These are phyloP conservation scores for Capsella bursapastoris DNA, from an alignment of 345 rosid species.

Conservation along the genomic window DNA sequence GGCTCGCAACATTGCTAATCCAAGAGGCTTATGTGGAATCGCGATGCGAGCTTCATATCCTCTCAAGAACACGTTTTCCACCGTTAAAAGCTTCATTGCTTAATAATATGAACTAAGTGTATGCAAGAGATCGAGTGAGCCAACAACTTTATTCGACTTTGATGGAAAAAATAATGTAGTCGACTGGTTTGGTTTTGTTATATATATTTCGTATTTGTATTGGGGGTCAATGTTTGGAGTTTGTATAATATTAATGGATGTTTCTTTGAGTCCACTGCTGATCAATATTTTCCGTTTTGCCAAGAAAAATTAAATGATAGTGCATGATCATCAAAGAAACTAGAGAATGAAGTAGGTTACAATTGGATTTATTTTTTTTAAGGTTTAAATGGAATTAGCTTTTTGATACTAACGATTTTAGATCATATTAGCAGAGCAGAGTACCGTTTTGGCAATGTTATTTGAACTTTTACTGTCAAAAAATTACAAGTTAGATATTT, in stretches of 20 bases:
- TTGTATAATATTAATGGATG: neutral
- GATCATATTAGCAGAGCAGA: neutral
- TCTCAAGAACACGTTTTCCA: constrained; percentile 47
- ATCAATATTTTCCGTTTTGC: neutral
- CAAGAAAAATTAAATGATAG: neutral
- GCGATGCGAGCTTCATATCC: constrained; percentile 89
- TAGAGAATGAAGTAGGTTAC: neutral
- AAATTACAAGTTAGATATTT: neutral
- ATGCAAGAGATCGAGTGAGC: neutral
- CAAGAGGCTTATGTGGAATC: constrained; percentile 80
- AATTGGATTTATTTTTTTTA: neutral
- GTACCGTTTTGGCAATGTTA: neutral
- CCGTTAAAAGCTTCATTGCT: constrained; percentile 21
- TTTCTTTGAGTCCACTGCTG: neutral
- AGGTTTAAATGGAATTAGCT: neutral
- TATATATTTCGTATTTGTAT: neutral
- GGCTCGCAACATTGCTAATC: constrained; percentile 54
- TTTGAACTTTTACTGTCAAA: neutral
- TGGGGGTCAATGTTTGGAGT: neutral
- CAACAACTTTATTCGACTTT: constrained; percentile 3
- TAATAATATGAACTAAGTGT: constrained; percentile 1
- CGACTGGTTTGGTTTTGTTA: neutral
- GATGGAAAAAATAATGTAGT: constrained; percentile 11
- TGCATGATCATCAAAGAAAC: neutral
- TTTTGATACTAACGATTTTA: neutral